Conservation (phyloP, 2,329 filamentous ascomycete species). For the Neocatenulostroma microsporum region DNA sequence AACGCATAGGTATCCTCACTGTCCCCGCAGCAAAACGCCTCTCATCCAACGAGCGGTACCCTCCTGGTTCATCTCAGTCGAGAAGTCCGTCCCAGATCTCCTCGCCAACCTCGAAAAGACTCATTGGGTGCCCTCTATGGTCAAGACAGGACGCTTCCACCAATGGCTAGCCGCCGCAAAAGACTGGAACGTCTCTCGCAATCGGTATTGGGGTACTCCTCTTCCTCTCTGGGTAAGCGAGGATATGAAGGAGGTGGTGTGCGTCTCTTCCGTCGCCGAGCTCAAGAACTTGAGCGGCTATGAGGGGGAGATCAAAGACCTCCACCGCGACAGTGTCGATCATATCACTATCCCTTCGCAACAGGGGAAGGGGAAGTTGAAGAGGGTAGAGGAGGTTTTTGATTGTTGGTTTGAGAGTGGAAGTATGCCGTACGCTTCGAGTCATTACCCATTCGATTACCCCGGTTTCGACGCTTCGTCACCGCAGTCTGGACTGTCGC, state of each 20-base stretch:
- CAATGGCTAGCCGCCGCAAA: slow-evolving; percentile 87
- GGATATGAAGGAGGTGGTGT: slow-evolving; percentile 77
- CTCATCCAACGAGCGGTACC: slow-evolving; percentile 88
- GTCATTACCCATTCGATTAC: slow-evolving; percentile 90
- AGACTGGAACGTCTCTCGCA: slow-evolving; percentile 93
- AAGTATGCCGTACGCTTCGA: slow-evolving; percentile 87
- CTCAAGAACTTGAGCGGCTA: slow-evolving; percentile 81
- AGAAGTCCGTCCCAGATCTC: slow-evolving; percentile 76
- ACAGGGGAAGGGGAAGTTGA: slow-evolving; percentile 74
- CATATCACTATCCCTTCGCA: slow-evolving; percentile 89
- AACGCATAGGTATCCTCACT: slow-evolving; percentile 88
- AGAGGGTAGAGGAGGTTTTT: slow-evolving; percentile 79
- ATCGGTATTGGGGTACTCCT: slow-evolving; percentile 92
- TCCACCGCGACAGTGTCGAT: slow-evolving; percentile 90
- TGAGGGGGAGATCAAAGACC: slow-evolving; percentile 69
- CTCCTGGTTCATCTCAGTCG: slow-evolving; percentile 90
- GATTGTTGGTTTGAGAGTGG: slow-evolving; percentile 98
- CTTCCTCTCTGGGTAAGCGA: slow-evolving; percentile 89
- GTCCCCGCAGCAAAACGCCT: slow-evolving; percentile 88
- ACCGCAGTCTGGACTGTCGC: slow-evolving; percentile 22
- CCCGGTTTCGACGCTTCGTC: slow-evolving; percentile 46
- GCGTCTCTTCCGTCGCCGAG: slow-evolving; percentile 76
- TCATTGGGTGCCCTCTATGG: slow-evolving; percentile 83
- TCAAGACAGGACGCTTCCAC: slow-evolving; percentile 84
- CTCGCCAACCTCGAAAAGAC: slow-evolving; percentile 79